Base-by-base conservation (phyloP, 208 protist species). In the Crithidia brevicula region DNA sequence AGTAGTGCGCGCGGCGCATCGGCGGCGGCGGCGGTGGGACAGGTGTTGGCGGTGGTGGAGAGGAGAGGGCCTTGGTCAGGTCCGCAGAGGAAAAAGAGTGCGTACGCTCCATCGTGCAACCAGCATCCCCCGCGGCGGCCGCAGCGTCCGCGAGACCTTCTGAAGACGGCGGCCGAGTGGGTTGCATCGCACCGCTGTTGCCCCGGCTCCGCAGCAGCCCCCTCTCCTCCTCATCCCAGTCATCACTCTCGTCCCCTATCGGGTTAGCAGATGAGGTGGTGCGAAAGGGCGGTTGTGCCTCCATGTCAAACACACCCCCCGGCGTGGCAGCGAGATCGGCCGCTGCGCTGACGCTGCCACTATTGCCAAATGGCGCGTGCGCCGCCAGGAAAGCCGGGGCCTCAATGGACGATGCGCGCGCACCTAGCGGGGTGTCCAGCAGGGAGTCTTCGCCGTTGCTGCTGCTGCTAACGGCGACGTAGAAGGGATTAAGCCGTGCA, bases 1-100 rank as follows among this genome's bases (percentile, higher is more conserved):
- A 74, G 76, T 88, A 91, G 34, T 52, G 52, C 28, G 72, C 46
- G 9, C 77, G 65, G 27, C 61, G 47, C 60, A 77, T 67, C n/a
- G 60, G 45, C 4, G 75, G 67, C 28, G 51, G 61, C 22, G 43
- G 25, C 3, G 43, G 25, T 22, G 43, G 27, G 25, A 6, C 46
- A 4, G 22, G 15, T 47, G 28, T 7, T 49, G 47, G 5, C 45
- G 56, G 7, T 9, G 42, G 3, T 5, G 40, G 27, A 9, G 25
- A 7, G 25, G 1, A 22, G 38, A 62, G 20, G 22, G 30, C 38
- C 11, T 25, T 45, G 5, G 43, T 64, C 9, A 53, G 31, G 8
- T 64, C 58, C 6, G 33, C 30, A 1, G 60, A 56, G 2, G 60
- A 42, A 33, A 52, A 43, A 15, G 64, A 54, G 7, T 23, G 30